These are phyloP conservation scores for Xylaria sp. DNA, from an alignment of 2,329 filamentous ascomycete genomes.

Conservation along the genomic window DNA sequence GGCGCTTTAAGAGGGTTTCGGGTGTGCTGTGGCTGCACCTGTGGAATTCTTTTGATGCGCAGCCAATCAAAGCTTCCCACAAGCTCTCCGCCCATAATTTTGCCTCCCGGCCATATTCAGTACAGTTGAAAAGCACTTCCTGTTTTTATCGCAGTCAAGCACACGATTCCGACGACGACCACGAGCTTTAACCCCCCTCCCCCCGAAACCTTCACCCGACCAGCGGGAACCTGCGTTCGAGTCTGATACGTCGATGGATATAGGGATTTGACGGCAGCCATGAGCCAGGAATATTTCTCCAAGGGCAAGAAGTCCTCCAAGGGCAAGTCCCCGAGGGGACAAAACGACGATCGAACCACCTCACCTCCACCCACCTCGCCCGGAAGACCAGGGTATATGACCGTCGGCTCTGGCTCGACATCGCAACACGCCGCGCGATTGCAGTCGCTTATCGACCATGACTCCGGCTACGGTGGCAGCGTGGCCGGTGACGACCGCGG, in stretches of 20 bases:
- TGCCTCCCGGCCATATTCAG: not conserved
- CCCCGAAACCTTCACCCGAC: too few species aligned
- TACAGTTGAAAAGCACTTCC: not conserved
- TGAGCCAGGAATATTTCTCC: constrained; percentile 62
- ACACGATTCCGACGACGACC: not conserved
- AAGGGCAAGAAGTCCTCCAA: constrained; percentile 51
- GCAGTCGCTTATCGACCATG: constrained; percentile 78
- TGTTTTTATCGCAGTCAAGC: not conserved
- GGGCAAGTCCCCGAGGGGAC: constrained; percentile 50
- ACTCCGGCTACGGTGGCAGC: constrained; percentile 92
- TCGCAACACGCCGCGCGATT: constrained; percentile 81
- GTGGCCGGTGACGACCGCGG: constrained; percentile 64
- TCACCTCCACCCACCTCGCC: constrained; percentile 34
- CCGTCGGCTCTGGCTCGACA: constrained; percentile 79
- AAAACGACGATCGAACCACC: constrained; percentile 30
- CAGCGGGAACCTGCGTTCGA: not conserved
- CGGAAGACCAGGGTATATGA: constrained; percentile 73
- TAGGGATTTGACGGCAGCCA: constrained; percentile 40
- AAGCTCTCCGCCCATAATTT: not conserved
- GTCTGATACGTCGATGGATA: constrained; percentile 17
- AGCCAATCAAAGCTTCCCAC: not conserved
- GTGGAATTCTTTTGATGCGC: not conserved
- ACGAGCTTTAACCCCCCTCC: not conserved
- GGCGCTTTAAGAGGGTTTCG: not conserved
- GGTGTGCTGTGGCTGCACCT: not conserved